Percentiles rank a stretch among this genome's conserved stretches.
Conservation (phyloP, 2,329 filamentous ascomycete species). For the Xylariaceae sp. region DNA sequence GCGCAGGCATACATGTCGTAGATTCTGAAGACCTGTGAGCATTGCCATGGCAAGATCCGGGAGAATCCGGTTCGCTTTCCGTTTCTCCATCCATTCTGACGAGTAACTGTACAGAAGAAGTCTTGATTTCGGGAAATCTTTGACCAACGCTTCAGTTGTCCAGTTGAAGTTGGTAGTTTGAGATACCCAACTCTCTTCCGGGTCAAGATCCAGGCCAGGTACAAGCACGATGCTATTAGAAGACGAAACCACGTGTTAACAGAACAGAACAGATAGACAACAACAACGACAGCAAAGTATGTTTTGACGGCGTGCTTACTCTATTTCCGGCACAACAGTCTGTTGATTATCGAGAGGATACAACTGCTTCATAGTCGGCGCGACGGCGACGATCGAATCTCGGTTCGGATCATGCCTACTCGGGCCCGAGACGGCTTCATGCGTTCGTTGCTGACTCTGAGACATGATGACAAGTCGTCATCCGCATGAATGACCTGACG, state of each 20-base stretch:
- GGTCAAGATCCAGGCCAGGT: slow-evolving; percentile 37
- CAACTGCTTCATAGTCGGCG: slow-evolving; percentile 37
- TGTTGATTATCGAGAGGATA: slow-evolving; percentile 30
- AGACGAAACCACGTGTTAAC: not conserved
- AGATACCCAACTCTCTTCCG: slow-evolving; percentile 37
- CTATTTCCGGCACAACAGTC: slow-evolving; percentile 32
- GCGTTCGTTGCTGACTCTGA: slow-evolving; percentile 26
- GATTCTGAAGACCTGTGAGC: slow-evolving; percentile 32
- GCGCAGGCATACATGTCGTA: slow-evolving; percentile 30
- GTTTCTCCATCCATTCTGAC: slow-evolving; percentile 36
- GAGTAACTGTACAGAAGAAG: slow-evolving; percentile 39
- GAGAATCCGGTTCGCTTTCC: slow-evolving; percentile 40
- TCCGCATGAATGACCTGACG: slow-evolving; percentile 1
- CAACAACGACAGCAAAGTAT: not conserved
- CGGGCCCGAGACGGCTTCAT: slow-evolving; percentile 22
- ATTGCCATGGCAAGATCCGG: slow-evolving; percentile 35
- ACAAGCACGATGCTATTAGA: slow-evolving; percentile 36
- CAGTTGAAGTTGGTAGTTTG: slow-evolving; percentile 37
- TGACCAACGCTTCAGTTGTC: slow-evolving; percentile 35
- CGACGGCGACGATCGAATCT: slow-evolving; percentile 34
- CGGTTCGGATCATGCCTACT: slow-evolving; percentile 19
- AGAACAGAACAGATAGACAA: not conserved
- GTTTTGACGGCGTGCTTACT: slow-evolving; percentile 23
- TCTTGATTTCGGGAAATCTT: slow-evolving; percentile 37
- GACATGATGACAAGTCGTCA: slow-evolving; percentile 19